phyloP scores from a whole-genome alignment of 2,329 filamentous ascomycete genomes.

The Penicillium sp. region DNA sequence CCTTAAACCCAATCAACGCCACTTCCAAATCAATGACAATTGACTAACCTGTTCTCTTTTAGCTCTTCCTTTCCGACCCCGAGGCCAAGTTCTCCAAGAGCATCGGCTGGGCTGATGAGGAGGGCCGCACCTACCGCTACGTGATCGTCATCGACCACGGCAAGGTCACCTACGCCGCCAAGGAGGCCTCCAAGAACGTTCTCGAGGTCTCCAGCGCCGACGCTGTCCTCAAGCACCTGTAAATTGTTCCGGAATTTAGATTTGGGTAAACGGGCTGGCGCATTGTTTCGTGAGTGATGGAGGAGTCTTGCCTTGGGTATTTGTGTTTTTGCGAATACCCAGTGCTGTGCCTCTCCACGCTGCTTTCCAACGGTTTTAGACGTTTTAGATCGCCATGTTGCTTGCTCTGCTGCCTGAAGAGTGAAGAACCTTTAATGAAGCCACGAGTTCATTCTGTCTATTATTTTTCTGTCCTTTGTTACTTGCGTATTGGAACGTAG shows the following conservation, averaged over 20 bases:
- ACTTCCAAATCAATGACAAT: neutral
- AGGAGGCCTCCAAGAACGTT: conserved; percentile 55
- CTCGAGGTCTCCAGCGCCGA: conserved; percentile 50
- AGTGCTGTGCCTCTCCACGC: conserved; percentile 1
- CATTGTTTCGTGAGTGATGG: conserved; percentile 10
- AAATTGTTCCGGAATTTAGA: conserved; percentile 19
- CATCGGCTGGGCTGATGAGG: conserved; percentile 71
- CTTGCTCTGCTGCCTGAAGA: conserved; percentile 4
- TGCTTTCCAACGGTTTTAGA: conserved; percentile 5
- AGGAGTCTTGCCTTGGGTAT: neutral
- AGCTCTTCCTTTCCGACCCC: conserved; percentile 75
- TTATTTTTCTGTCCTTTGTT: neutral
- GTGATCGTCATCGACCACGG: conserved; percentile 80
- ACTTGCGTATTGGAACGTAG: neutral
- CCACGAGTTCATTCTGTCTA: conserved; percentile 11
- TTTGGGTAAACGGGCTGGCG: conserved; percentile 15
- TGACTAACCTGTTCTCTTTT: conserved; percentile 9
- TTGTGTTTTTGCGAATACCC: neutral
- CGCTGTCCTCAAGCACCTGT: conserved; percentile 51
- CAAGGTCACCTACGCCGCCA: conserved; percentile 77
- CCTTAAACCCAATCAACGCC: neutral
- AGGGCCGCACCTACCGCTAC: conserved; percentile 74
- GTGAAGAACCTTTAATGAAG: conserved; percentile 12
- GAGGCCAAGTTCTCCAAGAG: conserved; percentile 72
- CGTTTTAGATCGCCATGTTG: conserved; percentile 10